Conservation (phyloP, 1,284 basidiomycete genomes). For the Testicularia cyperi region DNA sequence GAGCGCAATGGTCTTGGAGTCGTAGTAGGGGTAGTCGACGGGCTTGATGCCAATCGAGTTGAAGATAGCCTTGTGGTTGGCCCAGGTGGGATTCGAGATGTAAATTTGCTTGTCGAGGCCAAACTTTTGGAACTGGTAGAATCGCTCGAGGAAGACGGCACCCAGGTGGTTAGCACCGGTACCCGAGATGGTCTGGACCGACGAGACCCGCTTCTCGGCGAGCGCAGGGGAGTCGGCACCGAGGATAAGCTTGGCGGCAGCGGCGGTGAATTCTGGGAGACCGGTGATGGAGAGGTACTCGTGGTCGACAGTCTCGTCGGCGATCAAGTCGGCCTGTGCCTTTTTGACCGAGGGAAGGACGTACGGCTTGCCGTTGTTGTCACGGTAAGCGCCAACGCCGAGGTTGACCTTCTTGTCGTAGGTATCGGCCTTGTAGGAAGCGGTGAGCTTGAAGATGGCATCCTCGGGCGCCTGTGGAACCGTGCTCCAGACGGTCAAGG, state of each 20-base stretch:
- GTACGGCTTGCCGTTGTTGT: slow-evolving; percentile 62
- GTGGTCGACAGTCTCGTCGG: slow-evolving; percentile 77
- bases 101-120: slow-evolving; percentile 66
- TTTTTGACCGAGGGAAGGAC: slow-evolving; percentile 62
- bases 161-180: slow-evolving; percentile 94
- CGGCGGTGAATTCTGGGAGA: slow-evolving; percentile 75
- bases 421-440: slow-evolving; percentile 80
- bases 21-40: slow-evolving; percentile 84
- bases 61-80: slow-evolving; percentile 88
- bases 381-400: slow-evolving; percentile 65
- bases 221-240: slow-evolving; percentile 74
- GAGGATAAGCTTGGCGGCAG: slow-evolving; percentile 79
- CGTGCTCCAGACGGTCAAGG: slow-evolving; percentile 37
- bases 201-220: slow-evolving; percentile 64
- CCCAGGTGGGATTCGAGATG: slow-evolving; percentile 91
- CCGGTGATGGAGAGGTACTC: slow-evolving; percentile 93
- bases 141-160: slow-evolving; percentile 80
- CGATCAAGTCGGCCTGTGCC: slow-evolving; percentile 74
- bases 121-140: slow-evolving; percentile 68
- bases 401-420: slow-evolving; percentile 85
- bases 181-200: slow-evolving; percentile 76
- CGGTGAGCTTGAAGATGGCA: slow-evolving; percentile 83
- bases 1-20: slow-evolving; percentile 82
- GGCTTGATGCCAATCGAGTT: slow-evolving; percentile 78
- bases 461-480: slow-evolving; percentile 49